A percentile compares a stretch with the other conserved stretches of the same genome.
These are phyloP conservation scores for Cercospora brassicicola DNA, from an alignment of 2,329 filamentous ascomycete genomes.

Conservation along the genomic window DNA sequence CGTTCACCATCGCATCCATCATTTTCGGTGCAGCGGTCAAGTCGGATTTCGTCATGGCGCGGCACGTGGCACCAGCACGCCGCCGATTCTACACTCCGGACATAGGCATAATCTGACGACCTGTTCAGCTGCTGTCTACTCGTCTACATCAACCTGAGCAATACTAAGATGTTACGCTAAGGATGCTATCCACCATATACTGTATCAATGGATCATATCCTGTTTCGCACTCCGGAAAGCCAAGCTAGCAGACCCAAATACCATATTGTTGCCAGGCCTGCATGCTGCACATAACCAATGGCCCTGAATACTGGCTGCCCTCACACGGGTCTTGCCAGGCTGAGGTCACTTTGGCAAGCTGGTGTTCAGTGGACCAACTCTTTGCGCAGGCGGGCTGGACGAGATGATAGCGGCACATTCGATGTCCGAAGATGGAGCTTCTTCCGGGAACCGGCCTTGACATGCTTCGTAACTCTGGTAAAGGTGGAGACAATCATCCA, in stretches of 20 bases:
- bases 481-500: slow-evolving; percentile 19
- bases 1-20: neutral
- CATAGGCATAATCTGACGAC: neutral
- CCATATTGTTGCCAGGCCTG: neutral
- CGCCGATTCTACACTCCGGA: neutral
- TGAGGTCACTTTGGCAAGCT: neutral
- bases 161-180: neutral
- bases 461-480: slow-evolving; percentile 20
- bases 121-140: neutral
- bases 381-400: neutral
- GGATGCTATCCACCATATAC: neutral
- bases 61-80: neutral
- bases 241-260: neutral
- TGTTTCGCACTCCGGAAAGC: neutral
- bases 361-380: neutral
- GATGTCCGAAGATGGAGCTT: slow-evolving; percentile 3
- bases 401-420: neutral
- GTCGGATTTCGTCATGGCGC: neutral
- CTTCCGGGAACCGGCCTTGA: neutral
- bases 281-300: neutral
- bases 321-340: neutral
- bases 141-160: neutral
- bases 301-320: neutral
- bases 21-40: neutral
- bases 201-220: neutral